Percentiles rank a stretch among this genome's conserved stretches.
Evolutionary conservation across 129 eudicot genomes (phyloP).

Genomic region (Centella asiatica): DNA sequence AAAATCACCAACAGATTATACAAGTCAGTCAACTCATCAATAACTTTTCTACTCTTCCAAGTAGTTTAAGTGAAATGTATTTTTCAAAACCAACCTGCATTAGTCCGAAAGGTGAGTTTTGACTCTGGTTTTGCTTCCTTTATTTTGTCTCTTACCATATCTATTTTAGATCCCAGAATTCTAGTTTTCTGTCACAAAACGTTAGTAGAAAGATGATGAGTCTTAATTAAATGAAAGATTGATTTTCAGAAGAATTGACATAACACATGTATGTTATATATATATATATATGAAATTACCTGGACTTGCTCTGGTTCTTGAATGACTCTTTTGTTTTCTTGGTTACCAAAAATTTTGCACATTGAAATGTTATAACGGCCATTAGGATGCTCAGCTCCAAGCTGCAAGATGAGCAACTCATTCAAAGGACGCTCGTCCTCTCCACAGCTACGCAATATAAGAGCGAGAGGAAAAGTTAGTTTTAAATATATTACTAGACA

Average conservation of each 20-base stretch:
- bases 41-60: too few species aligned
- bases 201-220: neutral
- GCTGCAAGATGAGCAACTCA: slow-evolving; percentile 76
- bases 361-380: slow-evolving; percentile 30
- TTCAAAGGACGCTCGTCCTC: slow-evolving; percentile 88
- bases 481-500: neutral
- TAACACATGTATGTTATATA: neutral
- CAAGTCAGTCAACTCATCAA: neutral
- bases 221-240: neutral
- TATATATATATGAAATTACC: too few species aligned
- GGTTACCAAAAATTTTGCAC: slow-evolving; percentile 41
- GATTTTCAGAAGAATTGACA: neutral
- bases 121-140: slow-evolving; percentile 18
- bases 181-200: slow-evolving; percentile 23
- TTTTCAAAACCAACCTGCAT: slow-evolving; percentile 27
- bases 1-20: neutral
- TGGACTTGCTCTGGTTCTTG: slow-evolving; percentile 18
- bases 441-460: slow-evolving; percentile 46
- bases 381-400: slow-evolving; percentile 38
- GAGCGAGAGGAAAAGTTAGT: neutral
- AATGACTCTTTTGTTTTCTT: slow-evolving; percentile 26
- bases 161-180: slow-evolving; percentile 18
- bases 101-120: slow-evolving; percentile 15
- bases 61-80: too few species aligned
- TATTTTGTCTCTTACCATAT: slow-evolving; percentile 10